Evolutionary conservation across 1,284 basidiomycete genomes (phyloP).

Genomic region (Apiotrichum domesticum): DNA sequence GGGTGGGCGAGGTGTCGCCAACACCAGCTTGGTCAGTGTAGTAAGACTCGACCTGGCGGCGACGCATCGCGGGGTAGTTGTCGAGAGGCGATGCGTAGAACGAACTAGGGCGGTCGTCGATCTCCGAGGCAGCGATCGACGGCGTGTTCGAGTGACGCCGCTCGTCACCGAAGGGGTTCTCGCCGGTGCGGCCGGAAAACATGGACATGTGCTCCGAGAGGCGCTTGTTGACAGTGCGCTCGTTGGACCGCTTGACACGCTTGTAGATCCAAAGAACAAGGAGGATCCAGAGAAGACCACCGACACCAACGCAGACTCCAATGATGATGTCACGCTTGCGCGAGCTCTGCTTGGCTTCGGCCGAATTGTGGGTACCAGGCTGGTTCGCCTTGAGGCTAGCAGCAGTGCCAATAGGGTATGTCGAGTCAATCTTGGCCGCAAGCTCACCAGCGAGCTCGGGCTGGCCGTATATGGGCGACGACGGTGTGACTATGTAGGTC

Average conservation of each 20-base stretch:
- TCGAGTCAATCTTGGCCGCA: conserved; percentile 44
- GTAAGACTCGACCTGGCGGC: conserved; percentile 21
- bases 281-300: conserved; percentile 43
- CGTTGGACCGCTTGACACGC: conserved; percentile 43
- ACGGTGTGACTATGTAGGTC: conserved; percentile 24
- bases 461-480: conserved; percentile 44
- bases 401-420: conserved; percentile 29
- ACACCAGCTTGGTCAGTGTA: conserved; percentile 14
- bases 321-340: conserved; percentile 45
- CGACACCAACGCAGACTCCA: conserved; percentile 46
- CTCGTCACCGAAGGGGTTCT: conserved; percentile 21
- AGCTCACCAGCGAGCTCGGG: conserved; percentile 43
- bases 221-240: conserved; percentile 43
- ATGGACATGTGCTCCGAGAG: conserved; percentile 48
- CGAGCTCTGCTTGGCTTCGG: conserved; percentile 4
- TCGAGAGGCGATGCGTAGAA: conserved; percentile 48
- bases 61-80: conserved; percentile 39
- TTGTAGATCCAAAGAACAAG: conserved; percentile 47
- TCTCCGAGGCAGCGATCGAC: conserved; percentile 43
- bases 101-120: conserved; percentile 46
- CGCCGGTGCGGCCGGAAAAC: conserved; percentile 28
- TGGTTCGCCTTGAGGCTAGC: not conserved
- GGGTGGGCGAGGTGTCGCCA: conserved; percentile 13
- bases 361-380: not conserved
- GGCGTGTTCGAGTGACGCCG: conserved; percentile 30